Base-by-base conservation (phyloP, 805 yeast genomes). In the Hanseniaspora singularis region DNA sequence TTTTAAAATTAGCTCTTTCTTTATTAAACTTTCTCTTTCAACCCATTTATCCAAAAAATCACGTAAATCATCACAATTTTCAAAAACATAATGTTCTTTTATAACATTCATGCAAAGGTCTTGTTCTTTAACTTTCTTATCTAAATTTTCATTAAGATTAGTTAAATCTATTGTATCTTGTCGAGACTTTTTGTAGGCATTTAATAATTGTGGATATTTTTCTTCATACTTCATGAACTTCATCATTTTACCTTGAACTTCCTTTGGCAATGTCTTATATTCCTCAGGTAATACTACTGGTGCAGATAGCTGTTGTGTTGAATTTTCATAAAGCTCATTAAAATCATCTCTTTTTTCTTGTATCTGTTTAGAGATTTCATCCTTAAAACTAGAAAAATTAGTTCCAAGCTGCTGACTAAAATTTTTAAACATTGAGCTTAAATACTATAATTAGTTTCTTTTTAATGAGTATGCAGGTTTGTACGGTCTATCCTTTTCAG, bases 191-290 rank as follows among this genome's bases (percentile, higher is more conserved):
- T 86, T 83, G 64, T 85, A 92, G 0, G 97, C 96, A 37, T 81
- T 81, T 42, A 87, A 70, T 14, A 89, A 66, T 36, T 77, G 65
- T 0, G 98, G 98, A 58, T 92, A 89, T 60, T 86, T 87, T 42
- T 81, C 81, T 60, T 89, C 97, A 61, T 88, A 89, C 60, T 86
- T 87, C 49, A 72, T 76, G 57, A 82, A 84, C 64, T 85, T 88
- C 48, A 72, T 71, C 61, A 87, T 62, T 55, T 79, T 81, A 5
- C 77, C 63, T 50, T 73, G 71, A 15, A 86, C 63, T 4, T 72
- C 76, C 2, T 72, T 70, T 0, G 85, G 76, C 16, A 40, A 33
- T 8, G 40, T 11, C n/a, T 34, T 40, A 23, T 48, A 48, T 23
- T 48, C 44, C 20, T 47, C 50, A 30, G 50, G 50, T 11, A 47